Conservation (phyloP, 805 yeast species). For the Saccharomycopsis microspora region DNA sequence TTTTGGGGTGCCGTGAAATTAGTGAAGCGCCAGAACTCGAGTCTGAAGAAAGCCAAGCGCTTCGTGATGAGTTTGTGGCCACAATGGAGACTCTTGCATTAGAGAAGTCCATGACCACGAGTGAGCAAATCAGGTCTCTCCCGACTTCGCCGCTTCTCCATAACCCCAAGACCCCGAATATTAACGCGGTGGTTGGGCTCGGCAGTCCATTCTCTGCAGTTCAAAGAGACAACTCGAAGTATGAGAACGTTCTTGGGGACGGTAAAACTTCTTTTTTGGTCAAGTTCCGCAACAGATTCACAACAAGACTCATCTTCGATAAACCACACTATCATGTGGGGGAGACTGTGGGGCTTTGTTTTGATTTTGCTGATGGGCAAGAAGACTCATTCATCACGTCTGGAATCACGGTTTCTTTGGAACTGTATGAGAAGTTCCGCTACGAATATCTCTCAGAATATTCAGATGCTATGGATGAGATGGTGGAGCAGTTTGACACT, state of each 20-base stretch:
- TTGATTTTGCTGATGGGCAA: slow-evolving; percentile 23
- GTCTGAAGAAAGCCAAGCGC: not conserved
- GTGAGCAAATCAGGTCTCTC: slow-evolving; percentile 14
- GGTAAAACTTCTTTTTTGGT: slow-evolving; percentile 28
- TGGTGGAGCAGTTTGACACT: slow-evolving; percentile 4
- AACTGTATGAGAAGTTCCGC: slow-evolving; percentile 26
- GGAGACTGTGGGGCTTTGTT: slow-evolving; percentile 31
- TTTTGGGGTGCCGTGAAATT: not conserved
- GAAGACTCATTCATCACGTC: slow-evolving; percentile 24
- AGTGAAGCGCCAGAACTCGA: slow-evolving; percentile 1
- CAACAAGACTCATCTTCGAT: slow-evolving; percentile 30
- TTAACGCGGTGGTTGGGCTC: not conserved
- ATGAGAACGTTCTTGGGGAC: not conserved
- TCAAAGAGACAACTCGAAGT: not conserved
- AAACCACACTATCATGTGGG: slow-evolving; percentile 33
- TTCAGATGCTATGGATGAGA: slow-evolving; percentile 1
- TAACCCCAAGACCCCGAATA: not conserved
- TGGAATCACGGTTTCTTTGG: slow-evolving; percentile 26
- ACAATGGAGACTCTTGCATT: slow-evolving; percentile 14
- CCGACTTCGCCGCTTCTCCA: slow-evolving; percentile 11
- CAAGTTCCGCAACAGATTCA: slow-evolving; percentile 28
- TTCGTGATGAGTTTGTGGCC: slow-evolving; percentile 9
- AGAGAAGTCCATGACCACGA: slow-evolving; percentile 12
- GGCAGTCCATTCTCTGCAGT: not conserved
- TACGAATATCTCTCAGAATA: slow-evolving; percentile 21